These are phyloP conservation scores for Solanum chacoense DNA, from an alignment of 305 asterid species.

Conservation along the genomic window DNA sequence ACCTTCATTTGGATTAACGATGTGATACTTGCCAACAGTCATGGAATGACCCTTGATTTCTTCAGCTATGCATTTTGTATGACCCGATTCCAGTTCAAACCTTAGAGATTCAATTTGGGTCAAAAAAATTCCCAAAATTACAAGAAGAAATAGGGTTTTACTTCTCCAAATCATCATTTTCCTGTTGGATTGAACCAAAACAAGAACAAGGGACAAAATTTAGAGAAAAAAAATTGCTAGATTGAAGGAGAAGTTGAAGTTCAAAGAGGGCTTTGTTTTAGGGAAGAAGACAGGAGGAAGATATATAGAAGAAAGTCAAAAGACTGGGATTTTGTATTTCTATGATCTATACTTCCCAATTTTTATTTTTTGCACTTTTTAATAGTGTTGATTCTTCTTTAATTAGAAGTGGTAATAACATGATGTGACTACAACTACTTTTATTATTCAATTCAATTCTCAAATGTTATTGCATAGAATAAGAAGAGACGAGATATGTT, in stretches of 20 bases:
- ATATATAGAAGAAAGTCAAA: neutral
- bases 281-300: neutral
- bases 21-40: conserved; percentile 86
- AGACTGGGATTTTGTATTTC: neutral
- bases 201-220: neutral
- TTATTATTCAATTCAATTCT: neutral
- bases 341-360: neutral
- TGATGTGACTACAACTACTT: neutral
- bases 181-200: neutral
- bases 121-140: neutral
- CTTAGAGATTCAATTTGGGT: neutral
- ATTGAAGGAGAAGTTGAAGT: neutral
- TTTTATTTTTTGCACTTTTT: neutral
- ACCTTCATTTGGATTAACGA: conserved; percentile 67
- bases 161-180: neutral
- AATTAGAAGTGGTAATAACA: neutral
- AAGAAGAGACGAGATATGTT: neutral
- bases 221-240: neutral
- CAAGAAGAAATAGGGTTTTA: neutral
- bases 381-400: neutral
- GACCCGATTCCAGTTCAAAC: conserved; percentile 79
- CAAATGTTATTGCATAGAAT: neutral
- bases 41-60: conserved; percentile 76
- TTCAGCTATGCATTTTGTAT: conserved; percentile 86
- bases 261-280: neutral